Evolutionary conservation across 495 filamentous ascomycete species (phyloP), one percentile per base, ranked within the genome.

Genomic region (Penicillium mononematosum): DNA sequence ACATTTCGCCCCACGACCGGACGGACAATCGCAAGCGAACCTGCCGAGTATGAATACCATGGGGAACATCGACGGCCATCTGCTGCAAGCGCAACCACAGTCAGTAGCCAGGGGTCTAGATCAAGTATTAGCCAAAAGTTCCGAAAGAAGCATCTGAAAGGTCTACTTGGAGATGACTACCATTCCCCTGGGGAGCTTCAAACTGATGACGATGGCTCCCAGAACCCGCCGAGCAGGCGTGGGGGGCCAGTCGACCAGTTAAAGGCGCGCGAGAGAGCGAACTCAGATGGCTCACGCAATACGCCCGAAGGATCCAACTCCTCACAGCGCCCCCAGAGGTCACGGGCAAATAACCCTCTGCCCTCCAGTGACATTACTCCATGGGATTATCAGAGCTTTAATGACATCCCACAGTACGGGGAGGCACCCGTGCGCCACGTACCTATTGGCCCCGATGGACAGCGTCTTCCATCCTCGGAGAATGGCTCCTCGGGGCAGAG

Each of bases 331-430:
- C 78, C 75, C 41, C 89, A 90, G 5, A 78, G 91, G 50, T 89
- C 92, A 53, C 81, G 88, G 46, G 49, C 66, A 10, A 58, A 56
- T 43, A 93, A 86, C 19, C 90, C 93, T n/a, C 77, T 90, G 41
- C 91, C 92, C 34, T 92, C 92, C 14, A 92, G 89, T 65, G 94
- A 98, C 65, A 90, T 98, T 48, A 92, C 93, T 22, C 94, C 94
- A 12, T 98, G 96, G 84, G 76, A 95, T 44, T 98, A 92, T 72
- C 94, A 98, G 73, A 90, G 94, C 67, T 85, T 81, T 59, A 85
- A 92, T 69, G 91, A 96, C 67, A 88, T 95, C 54, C 81, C 85
- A 20, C 85, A 87, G 52, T 90, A 87, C 67, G 90, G 91, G 24
- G 89, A 93, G 69, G 90, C 91, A 17, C 91, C 90, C 19, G 85